Evolutionary conservation across 805 yeast species (phyloP).

Genomic region (Hanseniaspora lindneri): DNA sequence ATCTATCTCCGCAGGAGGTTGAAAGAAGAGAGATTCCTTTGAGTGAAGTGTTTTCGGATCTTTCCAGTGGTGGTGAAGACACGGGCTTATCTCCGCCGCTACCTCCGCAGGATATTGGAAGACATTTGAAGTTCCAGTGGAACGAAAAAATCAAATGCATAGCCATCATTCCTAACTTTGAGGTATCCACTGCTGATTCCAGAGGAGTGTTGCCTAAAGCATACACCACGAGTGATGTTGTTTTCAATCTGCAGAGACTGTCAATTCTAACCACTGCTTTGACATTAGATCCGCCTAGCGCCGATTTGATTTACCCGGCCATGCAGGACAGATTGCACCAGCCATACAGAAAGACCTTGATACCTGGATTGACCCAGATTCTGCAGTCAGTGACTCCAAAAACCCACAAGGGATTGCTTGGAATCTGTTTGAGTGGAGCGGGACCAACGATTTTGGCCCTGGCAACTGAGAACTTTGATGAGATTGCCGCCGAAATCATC

Average conservation of each 20-base stretch:
- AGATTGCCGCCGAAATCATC: conserved; percentile 66
- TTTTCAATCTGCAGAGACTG: conserved; percentile 84
- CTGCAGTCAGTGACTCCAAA: conserved; percentile 69
- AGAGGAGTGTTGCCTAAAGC: conserved; percentile 79
- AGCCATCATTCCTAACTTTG: conserved; percentile 87
- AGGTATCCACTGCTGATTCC: conserved; percentile 82
- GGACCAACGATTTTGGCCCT: conserved; percentile 94
- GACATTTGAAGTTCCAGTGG: conserved; percentile 78
- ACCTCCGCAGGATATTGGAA: conserved; percentile 82
- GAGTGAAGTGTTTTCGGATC: conserved; percentile 63
- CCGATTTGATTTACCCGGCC: conserved; percentile 75
- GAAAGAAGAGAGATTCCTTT: conserved; percentile 73
- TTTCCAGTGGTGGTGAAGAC: conserved; percentile 57
- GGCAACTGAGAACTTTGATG: conserved; percentile 79
- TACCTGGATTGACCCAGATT: conserved; percentile 83
- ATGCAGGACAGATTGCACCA: conserved; percentile 97
- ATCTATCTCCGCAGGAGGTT: conserved; percentile 57
- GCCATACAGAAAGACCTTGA: conserved; percentile 84
- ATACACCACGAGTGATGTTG: conserved; percentile 68
- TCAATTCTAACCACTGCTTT: conserved; percentile 88
- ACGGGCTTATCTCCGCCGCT: conserved; percentile 60
- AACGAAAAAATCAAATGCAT: conserved; percentile 70
- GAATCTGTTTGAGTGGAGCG: conserved; percentile 93
- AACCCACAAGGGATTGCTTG: conserved; percentile 72
- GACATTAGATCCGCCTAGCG: conserved; percentile 70